These are phyloP conservation scores for Aureobasidium sp. DNA, from an alignment of 2,329 filamentous ascomycete species.

Conservation along the genomic window DNA sequence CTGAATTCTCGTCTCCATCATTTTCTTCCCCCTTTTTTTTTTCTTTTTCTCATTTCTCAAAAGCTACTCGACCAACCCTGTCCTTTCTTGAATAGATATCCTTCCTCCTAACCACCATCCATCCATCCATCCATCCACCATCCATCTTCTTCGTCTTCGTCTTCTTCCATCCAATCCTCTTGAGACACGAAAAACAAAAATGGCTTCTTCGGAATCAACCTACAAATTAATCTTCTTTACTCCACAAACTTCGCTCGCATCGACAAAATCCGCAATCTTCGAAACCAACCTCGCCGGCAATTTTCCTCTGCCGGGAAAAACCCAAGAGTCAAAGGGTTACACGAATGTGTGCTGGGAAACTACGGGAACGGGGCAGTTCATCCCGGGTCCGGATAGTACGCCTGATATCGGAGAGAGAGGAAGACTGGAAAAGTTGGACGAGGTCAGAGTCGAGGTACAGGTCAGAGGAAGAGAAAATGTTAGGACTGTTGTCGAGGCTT, in stretches of 20 bases:
- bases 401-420: constrained; percentile 56
- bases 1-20: too few relatives aligned
- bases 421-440: constrained; percentile 51
- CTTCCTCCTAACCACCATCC: too few relatives aligned
- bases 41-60: background rate
- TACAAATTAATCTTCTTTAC: constrained; percentile 43
- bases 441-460: constrained; percentile 57
- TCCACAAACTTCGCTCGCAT: constrained; percentile 32
- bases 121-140: too few relatives aligned
- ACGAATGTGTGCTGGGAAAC: constrained; percentile 37
- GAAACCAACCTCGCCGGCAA: constrained; percentile 37
- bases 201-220: constrained; percentile 20
- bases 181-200: background rate
- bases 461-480: constrained; percentile 54
- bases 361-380: constrained; percentile 58
- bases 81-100: background rate
- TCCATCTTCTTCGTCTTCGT: too few relatives aligned
- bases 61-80: background rate
- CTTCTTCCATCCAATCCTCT: too few relatives aligned
- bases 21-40: too few relatives aligned
- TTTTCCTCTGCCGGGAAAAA: constrained; percentile 27
- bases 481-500: constrained; percentile 51
- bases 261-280: constrained; percentile 41
- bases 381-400: constrained; percentile 54
- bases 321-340: constrained; percentile 24